A percentile compares a stretch with the other conserved stretches of the same genome.
Conservation (phyloP, 305 asterid genomes). For the Plantago lanceolata region DNA sequence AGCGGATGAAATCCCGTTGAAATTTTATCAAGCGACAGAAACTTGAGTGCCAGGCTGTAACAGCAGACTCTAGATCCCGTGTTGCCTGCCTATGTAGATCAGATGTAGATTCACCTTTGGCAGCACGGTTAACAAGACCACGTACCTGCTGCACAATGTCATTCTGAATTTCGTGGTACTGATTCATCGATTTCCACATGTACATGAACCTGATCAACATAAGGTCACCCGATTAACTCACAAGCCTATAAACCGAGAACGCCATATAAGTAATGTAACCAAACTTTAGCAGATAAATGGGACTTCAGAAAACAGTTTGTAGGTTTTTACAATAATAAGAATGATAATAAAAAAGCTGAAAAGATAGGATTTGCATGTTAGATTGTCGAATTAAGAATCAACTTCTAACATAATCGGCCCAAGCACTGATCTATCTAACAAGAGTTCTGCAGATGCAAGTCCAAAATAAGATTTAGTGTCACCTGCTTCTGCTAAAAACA, state of each 20-base stretch:
- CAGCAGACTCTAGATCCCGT: slow-evolving; percentile 85
- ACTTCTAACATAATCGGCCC: neutral
- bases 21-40: slow-evolving; percentile 77
- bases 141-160: slow-evolving; percentile 94
- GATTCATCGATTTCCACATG: slow-evolving; percentile 99
- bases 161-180: slow-evolving; percentile 73
- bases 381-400: neutral
- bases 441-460: no score
- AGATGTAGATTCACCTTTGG: slow-evolving; percentile 67
- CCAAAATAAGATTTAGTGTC: no score
- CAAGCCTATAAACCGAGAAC: neutral
- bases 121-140: slow-evolving; percentile 60
- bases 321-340: neutral
- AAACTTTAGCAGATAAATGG: neutral
- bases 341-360: no score
- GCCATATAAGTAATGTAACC: neutral
- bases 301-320: neutral
- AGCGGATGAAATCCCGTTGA: slow-evolving; percentile 63
- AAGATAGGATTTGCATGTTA: no score
- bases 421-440: no score
- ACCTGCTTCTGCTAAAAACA: no score
- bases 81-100: slow-evolving; percentile 94
- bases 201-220: slow-evolving; percentile 77
- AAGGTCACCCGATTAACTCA: slow-evolving; percentile 2
- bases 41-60: slow-evolving; percentile 84